Conservation (phyloP, 352 stramenopile genomes). For the Phytophthora podocarpi region DNA sequence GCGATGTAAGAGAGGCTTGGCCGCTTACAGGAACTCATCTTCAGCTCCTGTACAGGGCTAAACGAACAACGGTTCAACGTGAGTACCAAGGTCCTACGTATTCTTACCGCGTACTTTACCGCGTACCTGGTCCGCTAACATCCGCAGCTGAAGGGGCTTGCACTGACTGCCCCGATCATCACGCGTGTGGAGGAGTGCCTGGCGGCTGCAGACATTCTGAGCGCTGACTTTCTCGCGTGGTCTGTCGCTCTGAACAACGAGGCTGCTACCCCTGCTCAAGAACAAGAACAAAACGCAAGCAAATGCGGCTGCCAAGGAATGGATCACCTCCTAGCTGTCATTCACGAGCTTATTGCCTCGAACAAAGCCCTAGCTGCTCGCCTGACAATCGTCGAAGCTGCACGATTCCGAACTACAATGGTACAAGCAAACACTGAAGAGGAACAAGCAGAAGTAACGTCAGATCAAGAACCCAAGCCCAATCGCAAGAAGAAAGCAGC, state of each 20-base stretch:
- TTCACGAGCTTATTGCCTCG: no score
- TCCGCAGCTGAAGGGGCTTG: constrained; percentile 8
- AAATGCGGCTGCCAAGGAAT: background rate
- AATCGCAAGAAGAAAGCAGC: constrained; percentile 6
- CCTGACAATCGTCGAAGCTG: background rate
- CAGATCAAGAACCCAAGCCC: background rate
- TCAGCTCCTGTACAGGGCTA: constrained; percentile 2
- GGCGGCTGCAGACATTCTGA: background rate
- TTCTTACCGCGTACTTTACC: no score
- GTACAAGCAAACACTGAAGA: no score
- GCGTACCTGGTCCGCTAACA: constrained; percentile 7
- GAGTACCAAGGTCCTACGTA: background rate
- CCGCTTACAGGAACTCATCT: background rate
- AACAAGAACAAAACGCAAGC: background rate
- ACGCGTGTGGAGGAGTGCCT: no score
- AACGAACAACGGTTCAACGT: no score
- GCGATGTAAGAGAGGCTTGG: background rate
- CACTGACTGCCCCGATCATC: background rate
- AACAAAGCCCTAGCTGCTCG: background rate
- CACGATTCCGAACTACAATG: no score
- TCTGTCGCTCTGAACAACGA: background rate
- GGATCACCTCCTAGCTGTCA: constrained; percentile 1
- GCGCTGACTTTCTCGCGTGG: background rate
- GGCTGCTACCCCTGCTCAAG: background rate
- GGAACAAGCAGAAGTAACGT: background rate